Conservation (phyloP, 768 basidiomycete genomes). For the Lactarius vividus region DNA sequence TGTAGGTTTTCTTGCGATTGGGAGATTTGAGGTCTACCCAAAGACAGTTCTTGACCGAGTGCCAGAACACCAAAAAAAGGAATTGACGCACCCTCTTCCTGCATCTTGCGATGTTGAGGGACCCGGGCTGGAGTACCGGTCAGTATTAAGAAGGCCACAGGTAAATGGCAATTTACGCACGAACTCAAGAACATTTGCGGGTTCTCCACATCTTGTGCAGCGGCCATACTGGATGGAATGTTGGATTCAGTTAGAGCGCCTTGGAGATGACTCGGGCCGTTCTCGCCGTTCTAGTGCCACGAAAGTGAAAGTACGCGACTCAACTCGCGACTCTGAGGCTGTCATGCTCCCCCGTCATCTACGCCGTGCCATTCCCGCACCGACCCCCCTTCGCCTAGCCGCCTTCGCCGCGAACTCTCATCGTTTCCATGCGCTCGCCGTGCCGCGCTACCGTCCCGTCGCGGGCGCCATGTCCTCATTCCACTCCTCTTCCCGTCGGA, state of each 20-base stretch:
- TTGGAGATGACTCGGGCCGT: not conserved
- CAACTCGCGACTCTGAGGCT: not conserved
- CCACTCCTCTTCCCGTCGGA: constrained; percentile 62
- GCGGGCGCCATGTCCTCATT: constrained; percentile 38
- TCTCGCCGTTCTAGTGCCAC: not conserved
- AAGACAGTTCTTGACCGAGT: not conserved
- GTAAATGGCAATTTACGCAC: not conserved
- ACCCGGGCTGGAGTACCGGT: not conserved
- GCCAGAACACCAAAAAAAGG: not conserved
- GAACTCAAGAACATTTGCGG: not conserved
- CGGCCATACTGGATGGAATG: not conserved
- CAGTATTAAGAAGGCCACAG: not conserved
- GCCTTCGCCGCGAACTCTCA: constrained; percentile 30
- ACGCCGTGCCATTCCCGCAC: constrained; percentile 38
- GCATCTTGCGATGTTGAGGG: not conserved
- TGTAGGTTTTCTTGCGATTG: not conserved
- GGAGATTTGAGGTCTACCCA: not conserved
- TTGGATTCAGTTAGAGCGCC: too few relatives aligned
- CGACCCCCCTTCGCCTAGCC: constrained; percentile 31
- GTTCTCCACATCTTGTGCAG: not conserved
- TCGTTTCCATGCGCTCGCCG: constrained; percentile 28
- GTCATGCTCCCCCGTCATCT: constrained; percentile 50
- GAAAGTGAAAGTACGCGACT: not conserved
- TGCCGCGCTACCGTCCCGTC: constrained; percentile 35
- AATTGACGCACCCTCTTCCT: not conserved